Conservation (phyloP, 352 stramenopile genomes). For the Phytophthora aleatoria region DNA sequence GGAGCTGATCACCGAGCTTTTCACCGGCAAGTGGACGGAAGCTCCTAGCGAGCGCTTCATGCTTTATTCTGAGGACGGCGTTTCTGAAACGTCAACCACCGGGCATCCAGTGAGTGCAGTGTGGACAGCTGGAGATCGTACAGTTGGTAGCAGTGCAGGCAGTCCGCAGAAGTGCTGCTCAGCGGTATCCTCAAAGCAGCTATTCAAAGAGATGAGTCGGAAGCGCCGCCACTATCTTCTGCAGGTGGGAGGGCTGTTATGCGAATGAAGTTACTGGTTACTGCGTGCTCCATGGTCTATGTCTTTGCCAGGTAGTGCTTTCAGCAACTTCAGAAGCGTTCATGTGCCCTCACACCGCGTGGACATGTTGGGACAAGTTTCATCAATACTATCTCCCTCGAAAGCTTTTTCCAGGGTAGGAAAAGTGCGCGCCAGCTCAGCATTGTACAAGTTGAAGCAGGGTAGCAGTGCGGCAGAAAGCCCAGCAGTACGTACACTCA, state of each 20-base stretch:
- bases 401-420: background rate
- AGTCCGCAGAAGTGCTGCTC: slow-evolving; percentile 1
- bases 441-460: background rate
- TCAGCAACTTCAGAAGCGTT: too few relatives aligned
- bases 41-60: slow-evolving; percentile 1
- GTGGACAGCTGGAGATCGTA: background rate
- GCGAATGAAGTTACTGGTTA: background rate
- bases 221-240: background rate
- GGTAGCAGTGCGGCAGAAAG: background rate
- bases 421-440: background rate
- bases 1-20: background rate
- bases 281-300: background rate
- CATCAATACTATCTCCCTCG: background rate
- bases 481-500: background rate
- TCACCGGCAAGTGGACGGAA: background rate
- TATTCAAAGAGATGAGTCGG: background rate
- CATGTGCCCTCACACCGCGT: background rate
- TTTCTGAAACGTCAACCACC: background rate
- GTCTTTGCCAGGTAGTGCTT: background rate
- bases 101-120: background rate
- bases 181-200: background rate
- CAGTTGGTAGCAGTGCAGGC: background rate
- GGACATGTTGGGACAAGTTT: background rate
- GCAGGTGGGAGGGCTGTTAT: background rate
- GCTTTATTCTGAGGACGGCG: background rate